A percentile compares a stretch with the other conserved stretches of the same genome.
phyloP scores from a whole-genome alignment of 148 eudicot genomes.

The Nyssa sinensis region DNA sequence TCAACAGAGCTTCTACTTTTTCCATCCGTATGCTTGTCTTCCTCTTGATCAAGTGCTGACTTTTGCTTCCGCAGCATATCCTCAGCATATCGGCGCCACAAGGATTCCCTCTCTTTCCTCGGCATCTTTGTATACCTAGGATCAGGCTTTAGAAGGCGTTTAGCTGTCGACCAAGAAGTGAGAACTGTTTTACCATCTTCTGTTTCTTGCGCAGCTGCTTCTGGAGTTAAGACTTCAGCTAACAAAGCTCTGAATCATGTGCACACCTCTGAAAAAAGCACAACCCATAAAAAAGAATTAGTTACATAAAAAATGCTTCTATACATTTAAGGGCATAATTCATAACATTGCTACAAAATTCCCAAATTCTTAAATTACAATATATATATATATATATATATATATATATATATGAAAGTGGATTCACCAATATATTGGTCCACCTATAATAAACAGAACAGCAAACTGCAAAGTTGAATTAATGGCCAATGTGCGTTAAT shows the following conservation, averaged over 20 bases:
- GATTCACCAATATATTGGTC: no score
- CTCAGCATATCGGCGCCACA: conserved; percentile 86
- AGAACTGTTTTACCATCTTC: conserved; percentile 78
- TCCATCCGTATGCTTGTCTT: conserved; percentile 46
- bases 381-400: no score
- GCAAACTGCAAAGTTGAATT: no score
- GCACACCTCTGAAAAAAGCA: conserved; percentile 52
- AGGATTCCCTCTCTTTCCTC: conserved; percentile 78
- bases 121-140: conserved; percentile 67
- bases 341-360: background rate
- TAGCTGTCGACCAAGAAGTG: conserved; percentile 95
- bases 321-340: background rate
- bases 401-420: no score
- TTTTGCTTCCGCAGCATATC: conserved; percentile 66
- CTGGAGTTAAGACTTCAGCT: conserved; percentile 62
- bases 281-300: background rate
- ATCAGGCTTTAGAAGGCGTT: conserved; percentile 64
- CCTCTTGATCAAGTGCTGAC: conserved; percentile 38
- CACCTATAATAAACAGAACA: no score
- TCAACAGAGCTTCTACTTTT: conserved; percentile 43
- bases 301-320: background rate
- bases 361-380: no score
- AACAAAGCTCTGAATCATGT: conserved; percentile 58
- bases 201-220: conserved; percentile 56
- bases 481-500: no score